phyloP scores from a whole-genome alignment of 169 alveolate species.

The Cystoisospora suis region DNA sequence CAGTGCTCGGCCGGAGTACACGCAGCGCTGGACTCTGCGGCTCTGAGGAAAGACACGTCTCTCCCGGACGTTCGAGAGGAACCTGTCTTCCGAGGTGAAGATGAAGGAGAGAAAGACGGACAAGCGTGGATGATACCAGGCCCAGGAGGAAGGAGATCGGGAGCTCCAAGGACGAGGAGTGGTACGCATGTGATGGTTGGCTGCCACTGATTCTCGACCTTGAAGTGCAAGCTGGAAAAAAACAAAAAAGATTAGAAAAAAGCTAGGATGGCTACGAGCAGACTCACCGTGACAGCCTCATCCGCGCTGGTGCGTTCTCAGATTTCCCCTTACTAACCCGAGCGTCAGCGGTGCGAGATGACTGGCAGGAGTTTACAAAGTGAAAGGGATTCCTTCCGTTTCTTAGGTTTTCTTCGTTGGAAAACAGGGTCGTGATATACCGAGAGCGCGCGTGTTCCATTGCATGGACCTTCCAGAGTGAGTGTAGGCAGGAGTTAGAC shows the following conservation, averaged over 20 bases:
- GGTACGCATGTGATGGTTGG: not conserved
- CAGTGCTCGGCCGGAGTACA: too few species aligned
- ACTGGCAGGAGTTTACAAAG: too few species aligned
- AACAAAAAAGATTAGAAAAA: not conserved
- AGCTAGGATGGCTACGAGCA: not conserved
- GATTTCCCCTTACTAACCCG: too few species aligned
- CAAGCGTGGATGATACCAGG: not conserved
- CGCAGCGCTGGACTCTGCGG: not conserved
- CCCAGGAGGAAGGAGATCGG: not conserved
- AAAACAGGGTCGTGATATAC: too few species aligned
- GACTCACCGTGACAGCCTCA: too few species aligned
- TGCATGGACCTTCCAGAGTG: too few species aligned
- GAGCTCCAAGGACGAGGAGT: constrained; percentile 16
- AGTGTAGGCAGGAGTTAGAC: too few species aligned
- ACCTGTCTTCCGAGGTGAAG: not conserved
- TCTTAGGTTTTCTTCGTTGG: too few species aligned
- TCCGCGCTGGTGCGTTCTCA: too few species aligned
- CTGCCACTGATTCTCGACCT: not conserved
- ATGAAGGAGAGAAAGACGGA: not conserved
- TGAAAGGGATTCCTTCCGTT: too few species aligned
- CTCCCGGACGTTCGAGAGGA: not conserved
- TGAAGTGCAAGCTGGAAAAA: constrained; percentile 1
- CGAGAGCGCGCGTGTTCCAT: too few species aligned
- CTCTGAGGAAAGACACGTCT: not conserved
- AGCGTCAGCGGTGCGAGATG: too few species aligned